Evolutionary conservation across 2,329 filamentous ascomycete genomes (phyloP).

Genomic region (Aspergillus tubingensis): DNA sequence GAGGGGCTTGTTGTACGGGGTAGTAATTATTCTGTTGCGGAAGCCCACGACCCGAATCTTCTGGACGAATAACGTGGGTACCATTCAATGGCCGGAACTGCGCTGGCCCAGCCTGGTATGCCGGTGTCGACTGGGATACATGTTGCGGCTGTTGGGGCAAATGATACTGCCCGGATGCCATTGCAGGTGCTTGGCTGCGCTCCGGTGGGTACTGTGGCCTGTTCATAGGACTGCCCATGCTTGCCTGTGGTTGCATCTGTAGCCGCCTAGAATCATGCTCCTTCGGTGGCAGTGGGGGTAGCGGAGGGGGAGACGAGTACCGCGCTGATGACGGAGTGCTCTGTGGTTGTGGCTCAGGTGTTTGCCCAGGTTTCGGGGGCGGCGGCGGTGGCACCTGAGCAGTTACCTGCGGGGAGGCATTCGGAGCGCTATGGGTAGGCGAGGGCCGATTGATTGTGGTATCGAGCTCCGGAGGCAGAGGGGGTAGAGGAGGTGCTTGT

Average conservation of each 20-base stretch:
- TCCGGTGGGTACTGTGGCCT: constrained; percentile 33
- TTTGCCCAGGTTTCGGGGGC: constrained; percentile 41
- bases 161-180: constrained; percentile 11
- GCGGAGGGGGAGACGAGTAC: constrained; percentile 33
- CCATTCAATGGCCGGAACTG: constrained; percentile 17
- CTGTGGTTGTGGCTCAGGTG: constrained; percentile 19
- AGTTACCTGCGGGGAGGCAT: constrained; percentile 17
- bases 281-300: constrained; percentile 44
- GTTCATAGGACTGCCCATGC: constrained; percentile 10
- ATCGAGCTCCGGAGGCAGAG: constrained; percentile 66
- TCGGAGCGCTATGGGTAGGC: constrained; percentile 13
- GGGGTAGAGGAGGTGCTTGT: constrained; percentile 66
- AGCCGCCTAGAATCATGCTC: constrained; percentile 25
- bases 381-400: constrained; percentile 35
- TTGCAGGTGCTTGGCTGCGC: constrained; percentile 26
- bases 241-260: constrained; percentile 16
- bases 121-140: constrained; percentile 16
- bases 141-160: constrained; percentile 17
- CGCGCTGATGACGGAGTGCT: constrained; percentile 25
- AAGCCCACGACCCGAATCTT: constrained; percentile 11
- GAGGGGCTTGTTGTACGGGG: constrained; percentile 24
- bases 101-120: constrained; percentile 21
- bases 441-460: constrained; percentile 40
- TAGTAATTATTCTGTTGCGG: constrained; percentile 23
- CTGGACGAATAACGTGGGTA: constrained; percentile 14